Evolutionary conservation across 306 rosid species (phyloP).

Genomic region (Pterocarpus macrocarpus): DNA sequence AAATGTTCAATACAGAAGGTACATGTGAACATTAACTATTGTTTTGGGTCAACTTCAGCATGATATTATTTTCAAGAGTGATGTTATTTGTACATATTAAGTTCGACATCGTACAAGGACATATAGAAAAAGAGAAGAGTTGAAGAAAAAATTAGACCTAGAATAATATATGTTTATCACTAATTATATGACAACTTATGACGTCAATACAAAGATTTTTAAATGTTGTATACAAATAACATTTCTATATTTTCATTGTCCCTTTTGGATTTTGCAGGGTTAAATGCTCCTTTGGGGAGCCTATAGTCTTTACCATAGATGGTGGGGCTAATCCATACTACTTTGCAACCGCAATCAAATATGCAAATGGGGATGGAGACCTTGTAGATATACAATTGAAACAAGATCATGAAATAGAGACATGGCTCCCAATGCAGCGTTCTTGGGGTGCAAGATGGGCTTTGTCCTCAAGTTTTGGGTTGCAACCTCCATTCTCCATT

Average conservation of each 20-base stretch:
- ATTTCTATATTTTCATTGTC: no score
- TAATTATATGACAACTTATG: no score
- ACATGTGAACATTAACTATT: background rate
- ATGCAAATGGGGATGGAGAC: constrained; percentile 65
- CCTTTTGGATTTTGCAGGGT: constrained; percentile 44
- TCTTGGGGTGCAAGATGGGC: constrained; percentile 83
- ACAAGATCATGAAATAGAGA: constrained; percentile 34
- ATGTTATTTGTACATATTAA: no score
- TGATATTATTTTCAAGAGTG: no score
- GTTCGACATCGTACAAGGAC: no score
- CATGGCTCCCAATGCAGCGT: constrained; percentile 65
- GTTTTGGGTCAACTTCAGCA: no score
- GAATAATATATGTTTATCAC: no score
- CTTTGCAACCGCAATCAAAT: constrained; percentile 61
- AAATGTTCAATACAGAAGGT: constrained; percentile 66
- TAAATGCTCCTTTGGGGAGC: constrained; percentile 56
- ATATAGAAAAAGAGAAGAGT: no score
- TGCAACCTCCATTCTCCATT: constrained; percentile 64
- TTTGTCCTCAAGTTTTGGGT: constrained; percentile 37
- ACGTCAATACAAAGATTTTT: no score
- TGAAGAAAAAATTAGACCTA: no score
- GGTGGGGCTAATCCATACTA: constrained; percentile 55
- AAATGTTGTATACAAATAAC: no score
- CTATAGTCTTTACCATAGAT: constrained; percentile 54
- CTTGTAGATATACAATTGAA: constrained; percentile 52